Conservation (phyloP, 495 filamentous ascomycete species). For the Penicillium argentinense region DNA sequence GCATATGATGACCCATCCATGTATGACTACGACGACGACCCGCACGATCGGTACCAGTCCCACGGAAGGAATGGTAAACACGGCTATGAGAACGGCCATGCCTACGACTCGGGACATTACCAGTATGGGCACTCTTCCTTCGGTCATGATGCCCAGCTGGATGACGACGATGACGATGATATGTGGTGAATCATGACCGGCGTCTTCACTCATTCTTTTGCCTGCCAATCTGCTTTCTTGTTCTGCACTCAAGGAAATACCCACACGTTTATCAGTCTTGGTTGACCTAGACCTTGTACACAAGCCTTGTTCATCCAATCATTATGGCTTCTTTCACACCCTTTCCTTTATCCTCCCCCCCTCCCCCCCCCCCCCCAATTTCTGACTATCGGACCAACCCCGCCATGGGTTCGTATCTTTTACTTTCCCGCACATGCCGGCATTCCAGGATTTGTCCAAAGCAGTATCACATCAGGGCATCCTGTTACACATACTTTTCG, state of each 20-base stretch:
- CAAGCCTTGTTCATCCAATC: constrained; percentile 9
- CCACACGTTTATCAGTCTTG: constrained; percentile 31
- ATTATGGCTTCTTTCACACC: background rate
- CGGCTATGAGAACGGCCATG: constrained; percentile 46
- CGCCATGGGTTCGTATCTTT: constrained; percentile 7
- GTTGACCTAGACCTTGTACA: constrained; percentile 32
- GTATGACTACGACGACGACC: constrained; percentile 57
- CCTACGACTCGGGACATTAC: constrained; percentile 44
- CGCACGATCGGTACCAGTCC: constrained; percentile 50
- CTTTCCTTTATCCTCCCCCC: constrained; percentile 3
- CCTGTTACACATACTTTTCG: background rate
- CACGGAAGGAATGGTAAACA: constrained; percentile 54
- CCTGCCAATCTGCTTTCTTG: constrained; percentile 23
- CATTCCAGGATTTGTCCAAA: too few species aligned
- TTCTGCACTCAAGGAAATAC: constrained; percentile 38
- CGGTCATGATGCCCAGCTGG: constrained; percentile 48
- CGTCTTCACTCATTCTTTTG: constrained; percentile 20
- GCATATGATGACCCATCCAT: constrained; percentile 59
- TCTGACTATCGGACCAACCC: background rate
- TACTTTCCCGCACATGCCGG: constrained; percentile 18
- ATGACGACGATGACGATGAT: constrained; percentile 54
- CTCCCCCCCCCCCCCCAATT: background rate
- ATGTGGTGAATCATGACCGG: constrained; percentile 51
- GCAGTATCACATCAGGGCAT: background rate
- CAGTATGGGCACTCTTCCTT: constrained; percentile 52